Percentiles rank a stretch among this genome's conserved stretches.
phyloP scores from a whole-genome alignment of 2,329 filamentous ascomycete species.

The Achaetomium macrosporum region DNA sequence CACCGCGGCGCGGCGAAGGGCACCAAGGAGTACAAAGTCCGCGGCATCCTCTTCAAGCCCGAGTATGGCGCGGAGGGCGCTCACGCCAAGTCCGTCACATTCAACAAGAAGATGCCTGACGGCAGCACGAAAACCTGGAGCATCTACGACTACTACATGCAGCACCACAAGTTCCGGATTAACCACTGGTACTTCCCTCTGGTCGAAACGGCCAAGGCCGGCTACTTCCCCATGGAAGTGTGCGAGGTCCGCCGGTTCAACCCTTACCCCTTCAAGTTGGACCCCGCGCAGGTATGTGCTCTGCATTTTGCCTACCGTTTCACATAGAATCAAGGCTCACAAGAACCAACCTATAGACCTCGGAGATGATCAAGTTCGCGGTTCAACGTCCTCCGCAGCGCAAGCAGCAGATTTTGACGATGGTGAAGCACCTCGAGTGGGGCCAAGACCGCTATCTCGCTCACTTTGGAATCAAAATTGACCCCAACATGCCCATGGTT shows the following conservation, averaged over 20 bases:
- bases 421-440: conserved; percentile 64
- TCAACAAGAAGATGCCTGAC: conserved; percentile 47
- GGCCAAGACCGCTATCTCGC: conserved; percentile 60
- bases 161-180: conserved; percentile 49
- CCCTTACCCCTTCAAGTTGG: conserved; percentile 58
- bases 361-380: conserved; percentile 87
- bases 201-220: conserved; percentile 50
- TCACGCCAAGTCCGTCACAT: conserved; percentile 46
- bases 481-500: conserved; percentile 55
- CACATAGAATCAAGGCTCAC: conserved; percentile 4
- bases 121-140: conserved; percentile 30
- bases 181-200: conserved; percentile 47
- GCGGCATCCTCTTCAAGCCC: conserved; percentile 43
- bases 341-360: conserved; percentile 49
- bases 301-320: conserved; percentile 2
- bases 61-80: conserved; percentile 41
- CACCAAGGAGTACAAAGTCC: conserved; percentile 47
- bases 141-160: conserved; percentile 50
- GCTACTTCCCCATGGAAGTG: conserved; percentile 57
- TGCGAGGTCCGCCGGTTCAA: conserved; percentile 50
- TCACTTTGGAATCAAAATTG: conserved; percentile 69
- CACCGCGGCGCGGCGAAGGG: conserved; percentile 46
- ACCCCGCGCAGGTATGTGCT: conserved; percentile 42
- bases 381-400: conserved; percentile 70
- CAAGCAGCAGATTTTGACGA: conserved; percentile 60